Evolutionary conservation across 352 stramenopile species (phyloP).

Genomic region (Peronospora tabacina): DNA sequence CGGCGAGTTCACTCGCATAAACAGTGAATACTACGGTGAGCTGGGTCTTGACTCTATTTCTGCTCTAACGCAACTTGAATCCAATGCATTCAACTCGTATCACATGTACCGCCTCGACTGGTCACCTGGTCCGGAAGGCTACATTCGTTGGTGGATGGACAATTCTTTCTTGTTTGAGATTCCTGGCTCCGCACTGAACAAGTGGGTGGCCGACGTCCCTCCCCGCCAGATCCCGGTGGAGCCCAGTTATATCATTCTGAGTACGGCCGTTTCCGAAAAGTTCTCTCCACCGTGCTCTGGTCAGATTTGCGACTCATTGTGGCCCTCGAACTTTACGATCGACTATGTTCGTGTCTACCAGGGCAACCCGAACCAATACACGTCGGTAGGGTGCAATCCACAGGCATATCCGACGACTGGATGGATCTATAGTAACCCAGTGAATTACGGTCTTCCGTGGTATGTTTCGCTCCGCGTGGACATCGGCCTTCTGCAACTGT

Average conservation of each 20-base stretch:
- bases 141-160: constrained; percentile 92
- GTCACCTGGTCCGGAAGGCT: constrained; percentile 86
- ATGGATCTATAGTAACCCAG: constrained; percentile 89
- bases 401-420: constrained; percentile 81
- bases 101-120: constrained; percentile 96
- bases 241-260: constrained; percentile 96
- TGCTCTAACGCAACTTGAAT: constrained; percentile 87
- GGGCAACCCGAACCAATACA: constrained; percentile 83
- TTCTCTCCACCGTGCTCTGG: constrained; percentile 87
- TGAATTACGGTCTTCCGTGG: constrained; percentile 77
- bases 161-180: constrained; percentile 92
- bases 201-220: constrained; percentile 55
- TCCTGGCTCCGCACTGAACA: constrained; percentile 75
- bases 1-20: constrained; percentile 85
- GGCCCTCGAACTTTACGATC: constrained; percentile 90
- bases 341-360: constrained; percentile 95
- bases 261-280: constrained; percentile 95
- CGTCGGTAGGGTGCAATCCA: constrained; percentile 91
- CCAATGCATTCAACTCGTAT: constrained; percentile 87
- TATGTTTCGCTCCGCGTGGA: constrained; percentile 65
- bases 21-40: constrained; percentile 94
- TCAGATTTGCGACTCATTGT: constrained; percentile 91
- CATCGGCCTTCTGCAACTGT: constrained; percentile 32
- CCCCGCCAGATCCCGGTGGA: constrained; percentile 90
- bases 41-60: constrained; percentile 92